Evolutionary conservation across 805 yeast genomes (phyloP).

Genomic region (Wickerhamomyces xylosicus): DNA sequence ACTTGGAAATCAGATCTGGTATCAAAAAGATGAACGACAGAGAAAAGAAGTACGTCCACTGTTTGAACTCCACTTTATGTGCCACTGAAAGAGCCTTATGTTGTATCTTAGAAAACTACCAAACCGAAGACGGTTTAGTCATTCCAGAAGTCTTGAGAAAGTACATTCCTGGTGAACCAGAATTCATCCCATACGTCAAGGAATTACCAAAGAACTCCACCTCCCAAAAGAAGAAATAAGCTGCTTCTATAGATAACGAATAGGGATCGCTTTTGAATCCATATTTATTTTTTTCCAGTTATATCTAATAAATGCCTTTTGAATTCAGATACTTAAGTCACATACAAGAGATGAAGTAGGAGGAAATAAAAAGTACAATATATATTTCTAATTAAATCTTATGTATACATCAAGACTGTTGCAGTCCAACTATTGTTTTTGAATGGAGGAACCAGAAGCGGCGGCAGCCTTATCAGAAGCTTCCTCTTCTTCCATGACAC

Average conservation of each 20-base stretch:
- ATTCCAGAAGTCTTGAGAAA: constrained; percentile 93
- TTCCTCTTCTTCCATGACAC: constrained; percentile 15
- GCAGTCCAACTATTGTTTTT: too few species aligned
- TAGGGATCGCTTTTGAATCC: not conserved
- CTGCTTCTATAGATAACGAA: too few species aligned
- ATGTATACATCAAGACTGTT: too few species aligned
- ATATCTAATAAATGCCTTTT: too few species aligned
- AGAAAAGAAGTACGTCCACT: constrained; percentile 96
- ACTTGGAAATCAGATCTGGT: constrained; percentile 97
- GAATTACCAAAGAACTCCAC: constrained; percentile 94
- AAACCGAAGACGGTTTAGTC: constrained; percentile 88
- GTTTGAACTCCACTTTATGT: constrained; percentile 93
- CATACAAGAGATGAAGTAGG: too few species aligned
- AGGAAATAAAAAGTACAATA: not conserved
- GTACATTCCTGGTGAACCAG: constrained; percentile 98
- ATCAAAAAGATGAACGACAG: constrained; percentile 90
- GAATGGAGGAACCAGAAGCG: too few species aligned
- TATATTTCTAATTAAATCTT: not conserved
- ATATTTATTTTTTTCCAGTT: not conserved
- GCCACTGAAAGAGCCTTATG: constrained; percentile 98
- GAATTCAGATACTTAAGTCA: too few species aligned
- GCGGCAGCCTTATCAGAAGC: not conserved
- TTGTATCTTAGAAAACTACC: constrained; percentile 95
- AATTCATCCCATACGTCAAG: constrained; percentile 81
- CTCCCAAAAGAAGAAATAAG: constrained; percentile 49